These are phyloP conservation scores for Boeremia exigua DNA, from an alignment of 2,329 filamentous ascomycete genomes.

Conservation along the genomic window DNA sequence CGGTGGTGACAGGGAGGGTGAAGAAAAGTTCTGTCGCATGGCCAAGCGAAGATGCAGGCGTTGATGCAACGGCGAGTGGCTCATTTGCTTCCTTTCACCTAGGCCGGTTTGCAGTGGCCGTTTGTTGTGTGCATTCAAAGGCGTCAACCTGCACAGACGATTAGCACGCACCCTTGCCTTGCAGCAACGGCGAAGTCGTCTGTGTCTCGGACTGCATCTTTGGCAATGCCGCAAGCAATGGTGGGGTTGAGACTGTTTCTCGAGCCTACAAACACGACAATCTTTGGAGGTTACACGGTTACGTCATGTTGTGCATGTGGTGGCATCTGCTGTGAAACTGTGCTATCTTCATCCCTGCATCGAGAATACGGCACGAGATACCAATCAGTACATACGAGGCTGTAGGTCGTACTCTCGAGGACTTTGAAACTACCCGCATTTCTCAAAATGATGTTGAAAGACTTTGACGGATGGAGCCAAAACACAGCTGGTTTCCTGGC, in stretches of 20 bases:
- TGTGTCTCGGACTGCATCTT: conserved; percentile 5
- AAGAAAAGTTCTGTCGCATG: conserved; percentile 11
- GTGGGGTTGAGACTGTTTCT: conserved; percentile 12
- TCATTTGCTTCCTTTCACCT: conserved; percentile 13
- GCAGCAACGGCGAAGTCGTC: neutral
- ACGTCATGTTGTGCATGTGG: conserved; percentile 11
- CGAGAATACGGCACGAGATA: neutral
- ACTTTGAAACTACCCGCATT: too few relatives aligned
- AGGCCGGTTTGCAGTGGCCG: neutral
- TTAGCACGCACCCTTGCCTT: conserved; percentile 1
- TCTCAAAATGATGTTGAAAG: too few relatives aligned
- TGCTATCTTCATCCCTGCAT: conserved; percentile 10
- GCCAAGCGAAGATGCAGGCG: conserved; percentile 11
- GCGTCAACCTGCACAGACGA: neutral
- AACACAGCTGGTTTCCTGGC: too few relatives aligned
- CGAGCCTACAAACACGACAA: neutral
- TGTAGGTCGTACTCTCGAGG: too few relatives aligned
- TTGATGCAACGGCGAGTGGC: conserved; percentile 14
- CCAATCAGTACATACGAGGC: too few relatives aligned
- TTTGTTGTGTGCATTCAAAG: neutral
- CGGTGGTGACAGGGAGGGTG: conserved; percentile 3
- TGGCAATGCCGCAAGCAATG: conserved; percentile 1
- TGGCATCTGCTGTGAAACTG: conserved; percentile 10
- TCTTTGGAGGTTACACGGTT: conserved; percentile 4
- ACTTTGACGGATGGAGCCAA: too few relatives aligned